Conservation (phyloP, 768 basidiomycete species). For the Tricholoma hemisulphureum region DNA sequence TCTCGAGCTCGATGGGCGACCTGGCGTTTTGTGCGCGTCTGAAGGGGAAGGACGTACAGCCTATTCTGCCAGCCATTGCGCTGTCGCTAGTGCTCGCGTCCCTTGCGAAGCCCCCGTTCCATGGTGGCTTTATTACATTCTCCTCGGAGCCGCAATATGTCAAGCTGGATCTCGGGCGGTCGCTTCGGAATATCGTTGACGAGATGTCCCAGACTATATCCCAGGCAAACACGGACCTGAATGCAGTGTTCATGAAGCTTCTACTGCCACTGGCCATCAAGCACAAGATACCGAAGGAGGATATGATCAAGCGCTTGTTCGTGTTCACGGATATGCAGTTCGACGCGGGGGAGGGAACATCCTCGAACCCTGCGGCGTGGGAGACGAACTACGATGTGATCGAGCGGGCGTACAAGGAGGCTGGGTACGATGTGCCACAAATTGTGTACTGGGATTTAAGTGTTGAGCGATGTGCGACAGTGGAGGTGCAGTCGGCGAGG, state of each 20-base stretch:
- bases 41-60: slow-evolving; percentile 23
- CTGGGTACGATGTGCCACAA: slow-evolving; percentile 72
- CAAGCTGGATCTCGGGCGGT: slow-evolving; percentile 40
- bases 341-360: slow-evolving; percentile 1
- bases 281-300: slow-evolving; percentile 56
- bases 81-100: slow-evolving; percentile 66
- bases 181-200: slow-evolving; percentile 37
- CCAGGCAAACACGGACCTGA: slow-evolving; percentile 62
- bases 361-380: slow-evolving; percentile 35
- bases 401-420: slow-evolving; percentile 49
- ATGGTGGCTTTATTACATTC: slow-evolving; percentile 69
- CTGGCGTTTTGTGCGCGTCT: background rate
- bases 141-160: slow-evolving; percentile 50
- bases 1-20: slow-evolving; percentile 69
- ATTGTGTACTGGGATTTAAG: slow-evolving; percentile 71
- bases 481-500: slow-evolving; percentile 50
- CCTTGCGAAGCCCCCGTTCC: slow-evolving; percentile 63
- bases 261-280: slow-evolving; percentile 59
- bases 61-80: slow-evolving; percentile 62
- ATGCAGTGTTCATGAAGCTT: slow-evolving; percentile 59
- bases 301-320: slow-evolving; percentile 77
- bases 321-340: slow-evolving; percentile 84
- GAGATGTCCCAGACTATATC: slow-evolving; percentile 39
- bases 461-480: slow-evolving; percentile 23
- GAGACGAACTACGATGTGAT: slow-evolving; percentile 63